Evolutionary conservation across 768 basidiomycete species (phyloP).

Genomic region (Plicaturopsis crispa): DNA sequence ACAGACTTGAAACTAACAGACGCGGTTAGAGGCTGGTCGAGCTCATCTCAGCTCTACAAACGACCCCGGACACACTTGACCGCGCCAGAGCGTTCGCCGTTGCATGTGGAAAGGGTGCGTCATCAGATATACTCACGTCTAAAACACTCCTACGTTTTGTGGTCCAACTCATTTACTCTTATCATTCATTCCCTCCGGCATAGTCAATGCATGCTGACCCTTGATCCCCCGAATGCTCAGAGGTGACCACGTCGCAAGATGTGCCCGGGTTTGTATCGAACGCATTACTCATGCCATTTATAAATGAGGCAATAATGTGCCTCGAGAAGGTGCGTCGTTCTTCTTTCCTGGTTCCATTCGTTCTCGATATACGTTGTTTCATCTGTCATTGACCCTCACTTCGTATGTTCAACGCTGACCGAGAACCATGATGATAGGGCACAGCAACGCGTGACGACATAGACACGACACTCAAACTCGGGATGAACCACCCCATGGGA

Average conservation of each 20-base stretch:
- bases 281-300: constrained; percentile 92
- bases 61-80: constrained; percentile 66
- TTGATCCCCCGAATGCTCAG: too few relatives aligned
- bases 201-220: too few relatives aligned
- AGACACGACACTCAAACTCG: constrained; percentile 87
- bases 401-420: too few relatives aligned
- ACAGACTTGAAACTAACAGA: not conserved
- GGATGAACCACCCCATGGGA: constrained; percentile 95
- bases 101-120: constrained; percentile 82
- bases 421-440: constrained; percentile 39
- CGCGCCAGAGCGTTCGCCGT: constrained; percentile 75
- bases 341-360: not conserved
- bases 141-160: not conserved
- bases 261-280: constrained; percentile 96
- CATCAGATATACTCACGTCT: too few relatives aligned
- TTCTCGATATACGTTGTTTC: not conserved
- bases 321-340: constrained; percentile 64
- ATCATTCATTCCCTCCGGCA: too few relatives aligned
- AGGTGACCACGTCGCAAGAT: constrained; percentile 86
- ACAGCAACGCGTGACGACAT: constrained; percentile 92
- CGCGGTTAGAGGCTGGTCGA: constrained; percentile 88
- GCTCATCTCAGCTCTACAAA: constrained; percentile 89
- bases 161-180: not conserved
- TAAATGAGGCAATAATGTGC: constrained; percentile 94
- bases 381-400: not conserved